Percentiles rank a stretch among this genome's conserved stretches.
Conservation (phyloP, 768 basidiomycete genomes). For the Boletus pseudo-olivaceus region DNA sequence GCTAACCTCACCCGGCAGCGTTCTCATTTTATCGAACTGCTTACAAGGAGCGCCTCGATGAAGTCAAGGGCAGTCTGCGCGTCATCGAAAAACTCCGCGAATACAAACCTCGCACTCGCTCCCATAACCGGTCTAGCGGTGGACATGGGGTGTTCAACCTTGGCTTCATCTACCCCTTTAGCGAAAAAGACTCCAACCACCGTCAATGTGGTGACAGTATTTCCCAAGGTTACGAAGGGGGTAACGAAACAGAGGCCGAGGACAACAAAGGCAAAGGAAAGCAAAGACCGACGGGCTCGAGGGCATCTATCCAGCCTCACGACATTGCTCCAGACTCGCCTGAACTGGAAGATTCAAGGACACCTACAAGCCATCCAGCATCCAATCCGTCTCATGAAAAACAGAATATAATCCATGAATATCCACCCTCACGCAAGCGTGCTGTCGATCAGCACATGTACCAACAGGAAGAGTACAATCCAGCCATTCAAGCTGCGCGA, state of each 20-base stretch:
- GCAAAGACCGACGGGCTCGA: constrained; percentile 9
- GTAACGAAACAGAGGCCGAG: constrained; percentile 31
- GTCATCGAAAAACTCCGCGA: constrained; percentile 66
- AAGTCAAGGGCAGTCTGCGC: constrained; percentile 48
- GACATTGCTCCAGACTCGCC: constrained; percentile 7
- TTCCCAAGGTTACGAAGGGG: constrained; percentile 25
- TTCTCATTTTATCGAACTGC: constrained; percentile 78
- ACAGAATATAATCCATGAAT: constrained; percentile 29
- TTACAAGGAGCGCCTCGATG: constrained; percentile 65
- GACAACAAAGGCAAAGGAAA: constrained; percentile 32
- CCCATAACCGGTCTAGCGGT: constrained; percentile 30
- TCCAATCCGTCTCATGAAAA: constrained; percentile 5
- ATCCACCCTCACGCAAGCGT: constrained; percentile 36
- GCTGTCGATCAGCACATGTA: constrained; percentile 16
- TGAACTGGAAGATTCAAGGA: constrained; percentile 7
- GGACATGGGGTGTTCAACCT: constrained; percentile 42
- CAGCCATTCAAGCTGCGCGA: constrained; percentile 56
- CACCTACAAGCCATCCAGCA: constrained; percentile 6
- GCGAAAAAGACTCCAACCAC: constrained; percentile 42
- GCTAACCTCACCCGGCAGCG: constrained; percentile 34
- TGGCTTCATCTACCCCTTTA: constrained; percentile 32
- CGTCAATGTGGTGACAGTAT: constrained; percentile 28
- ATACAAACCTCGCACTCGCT: constrained; percentile 48
- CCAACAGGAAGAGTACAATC: constrained; percentile 35
- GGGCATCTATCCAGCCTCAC: neutral